Evolutionary conservation across 768 basidiomycete species (phyloP), one percentile per base, ranked within the genome.

Genomic region (Calocybe cyanea): DNA sequence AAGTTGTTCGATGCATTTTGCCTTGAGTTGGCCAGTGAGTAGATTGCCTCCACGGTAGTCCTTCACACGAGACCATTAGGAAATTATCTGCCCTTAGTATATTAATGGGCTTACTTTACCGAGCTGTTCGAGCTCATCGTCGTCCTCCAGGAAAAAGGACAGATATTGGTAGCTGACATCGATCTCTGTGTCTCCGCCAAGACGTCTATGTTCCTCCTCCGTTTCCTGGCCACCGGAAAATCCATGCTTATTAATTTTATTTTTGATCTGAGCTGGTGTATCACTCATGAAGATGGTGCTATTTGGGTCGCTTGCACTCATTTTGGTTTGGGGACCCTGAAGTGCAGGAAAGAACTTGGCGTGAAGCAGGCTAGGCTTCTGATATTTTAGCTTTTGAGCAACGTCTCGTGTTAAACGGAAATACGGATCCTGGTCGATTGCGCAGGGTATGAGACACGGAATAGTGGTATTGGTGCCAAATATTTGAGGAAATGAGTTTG

Each of bases 261-360:
- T 96, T 71, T 96, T 95, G 69, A 99, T 97, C 66, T 94, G 90
- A 46, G 81, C 81, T 3, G 83, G 73, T 48, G 87, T 90, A 63
- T 99, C 96, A 24, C 76, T 91, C 95, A 99, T 97, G 73, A 78
- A 98, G 55, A 99, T 94, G 53, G 89, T 89, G 53, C 86, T 89
- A 67, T 93, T 95, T 17, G 81, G 72, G 64, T 95, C 87, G 40
- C 90, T 93, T 4, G 96, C 96, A 63, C 93, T 96, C 96, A 99
- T 99, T 71, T 99, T 99, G 28, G 92, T 95, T 65, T 96, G 92
- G 2, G 96, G 89, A 34, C 96, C 96, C 66, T 97, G 95, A 8
- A 99, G 76, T 4, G 96, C 94, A 9, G 96, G 96, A 72, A 99
- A 95, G 76, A 99, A 99, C 60, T 95, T 95, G 38, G 94, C 80